Evolutionary conservation across 257 asterid species (phyloP), one percentile per base, ranked within the genome.

Genomic region (Avicennia marina): DNA sequence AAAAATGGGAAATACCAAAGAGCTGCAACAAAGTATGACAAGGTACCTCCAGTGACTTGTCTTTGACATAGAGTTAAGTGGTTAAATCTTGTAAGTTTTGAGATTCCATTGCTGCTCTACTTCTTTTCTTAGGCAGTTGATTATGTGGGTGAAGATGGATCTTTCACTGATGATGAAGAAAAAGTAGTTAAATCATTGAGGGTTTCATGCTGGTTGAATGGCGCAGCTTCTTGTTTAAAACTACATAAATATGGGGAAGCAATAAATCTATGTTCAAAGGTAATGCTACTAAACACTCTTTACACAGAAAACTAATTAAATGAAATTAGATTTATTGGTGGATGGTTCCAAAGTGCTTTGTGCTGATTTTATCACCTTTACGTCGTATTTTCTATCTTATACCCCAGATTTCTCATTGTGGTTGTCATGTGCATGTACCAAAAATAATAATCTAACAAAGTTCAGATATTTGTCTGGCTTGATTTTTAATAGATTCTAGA

Each of bases 191-290:
- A 72, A 58, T 65, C 84, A 6, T 56, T 85, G 69, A 74, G 78
- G 73, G 63, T 80, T 36, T 69, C 78, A 24, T 75, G 88, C 70
- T 85, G 90, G 95, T 73, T 81, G 66, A 85, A 85, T 48, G 56
- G 79, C 60, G 88, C 91, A 55, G 95, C 95, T 67, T 80, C 80
- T 58, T 66, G 68, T 69, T 83, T 82, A 59, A 82, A 82, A 70
- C 71, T 60, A 51, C 72, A 73, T 56, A 71, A 82, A 55, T 80
- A 73, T 63, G 69, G 60, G 54, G 80, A 68, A 65, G 83, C 71
- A 8, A 65, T 75, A 41, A 75, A 64, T 60, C 77, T 71, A 32
- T 82, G 95, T 74, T 77, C 89, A 20, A 71, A 77, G 88, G 95
- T 85, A 61, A 39, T 12, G 17, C 43, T 33, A 52, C 25, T 54